phyloP scores from a whole-genome alignment of 1,284 basidiomycete species.

The Mycena citricolor region DNA sequence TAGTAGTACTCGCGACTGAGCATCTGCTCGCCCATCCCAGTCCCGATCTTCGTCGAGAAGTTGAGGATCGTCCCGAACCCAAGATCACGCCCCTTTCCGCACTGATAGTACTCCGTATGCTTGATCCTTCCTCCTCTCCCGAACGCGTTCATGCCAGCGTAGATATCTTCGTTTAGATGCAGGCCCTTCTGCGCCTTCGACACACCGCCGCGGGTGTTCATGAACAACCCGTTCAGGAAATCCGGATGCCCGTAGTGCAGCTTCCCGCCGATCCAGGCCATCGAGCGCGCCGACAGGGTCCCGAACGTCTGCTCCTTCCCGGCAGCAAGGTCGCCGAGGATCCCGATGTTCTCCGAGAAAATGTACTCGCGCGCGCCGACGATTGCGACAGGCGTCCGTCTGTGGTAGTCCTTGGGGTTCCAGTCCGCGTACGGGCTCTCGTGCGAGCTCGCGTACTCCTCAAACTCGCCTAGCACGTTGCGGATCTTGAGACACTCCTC shows the following conservation, averaged over 20 bases:
- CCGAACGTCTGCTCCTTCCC: slow-evolving; percentile 99
- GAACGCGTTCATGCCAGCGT: slow-evolving; percentile 98
- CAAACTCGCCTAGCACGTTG: slow-evolving; percentile 97
- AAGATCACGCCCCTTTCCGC: slow-evolving; percentile 97
- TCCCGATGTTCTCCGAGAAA: slow-evolving; percentile 99
- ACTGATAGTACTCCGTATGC: slow-evolving; percentile 98
- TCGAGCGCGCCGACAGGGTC: slow-evolving; percentile 90
- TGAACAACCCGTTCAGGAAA: slow-evolving; percentile 97
- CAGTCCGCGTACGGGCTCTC: slow-evolving; percentile 91
- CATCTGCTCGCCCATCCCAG: slow-evolving; percentile 99
- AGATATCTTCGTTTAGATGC: slow-evolving; percentile 99
- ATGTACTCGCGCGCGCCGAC: slow-evolving; percentile 99
- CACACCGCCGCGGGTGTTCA: slow-evolving; percentile 97
- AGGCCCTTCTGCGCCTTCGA: slow-evolving; percentile 99
- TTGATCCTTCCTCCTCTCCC: slow-evolving; percentile 97
- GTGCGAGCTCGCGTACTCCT: slow-evolving; percentile 85
- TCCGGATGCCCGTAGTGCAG: slow-evolving; percentile 99
- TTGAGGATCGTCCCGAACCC: slow-evolving; percentile 99
- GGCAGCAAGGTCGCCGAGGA: slow-evolving; percentile 96
- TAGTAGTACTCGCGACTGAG: slow-evolving; percentile 99
- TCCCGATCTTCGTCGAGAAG: slow-evolving; percentile 99
- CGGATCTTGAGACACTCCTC: slow-evolving; percentile 99
- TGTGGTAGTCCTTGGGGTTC: slow-evolving; percentile 85
- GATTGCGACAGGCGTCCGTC: slow-evolving; percentile 86
- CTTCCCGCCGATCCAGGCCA: slow-evolving; percentile 98